Evolutionary conservation across 2,329 filamentous ascomycete species (phyloP).

Genomic region (Ceratocystiopsis brevicomis): DNA sequence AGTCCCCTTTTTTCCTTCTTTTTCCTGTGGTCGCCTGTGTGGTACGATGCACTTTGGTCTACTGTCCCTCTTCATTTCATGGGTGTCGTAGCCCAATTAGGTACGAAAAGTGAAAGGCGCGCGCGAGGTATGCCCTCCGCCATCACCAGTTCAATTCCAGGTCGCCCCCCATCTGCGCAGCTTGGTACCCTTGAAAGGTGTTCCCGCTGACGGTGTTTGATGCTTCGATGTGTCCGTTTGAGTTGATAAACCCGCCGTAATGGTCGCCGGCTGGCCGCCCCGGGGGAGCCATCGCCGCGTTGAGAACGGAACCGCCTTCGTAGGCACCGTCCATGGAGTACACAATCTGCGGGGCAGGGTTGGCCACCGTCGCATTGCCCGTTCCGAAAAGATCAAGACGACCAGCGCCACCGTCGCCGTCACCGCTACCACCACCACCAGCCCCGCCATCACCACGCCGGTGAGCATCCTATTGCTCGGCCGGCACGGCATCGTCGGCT

Average conservation of each 20-base stretch:
- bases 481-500: slow-evolving; percentile 35
- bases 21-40: too few species aligned
- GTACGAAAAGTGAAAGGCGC: too few species aligned
- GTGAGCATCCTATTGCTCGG: slow-evolving; percentile 23
- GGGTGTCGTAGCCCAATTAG: too few species aligned
- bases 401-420: not conserved
- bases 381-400: too few species aligned
- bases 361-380: too few species aligned
- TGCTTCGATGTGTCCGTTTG: too few species aligned
- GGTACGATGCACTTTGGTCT: too few species aligned
- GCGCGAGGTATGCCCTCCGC: too few species aligned
- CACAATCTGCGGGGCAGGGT: too few species aligned
- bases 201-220: not conserved
- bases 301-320: not conserved
- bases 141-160: not conserved
- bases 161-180: not conserved
- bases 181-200: not conserved
- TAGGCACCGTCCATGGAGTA: not conserved
- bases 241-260: not conserved
- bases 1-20: too few species aligned
- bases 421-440: not conserved
- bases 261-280: not conserved
- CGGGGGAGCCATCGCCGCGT: not conserved
- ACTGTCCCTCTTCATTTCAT: too few species aligned
- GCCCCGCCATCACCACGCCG: slow-evolving; percentile 3